Percentiles rank a stretch among this genome's conserved stretches.
phyloP scores from a whole-genome alignment of 2,329 filamentous ascomycete genomes.

The Mollisiaceae sp. region DNA sequence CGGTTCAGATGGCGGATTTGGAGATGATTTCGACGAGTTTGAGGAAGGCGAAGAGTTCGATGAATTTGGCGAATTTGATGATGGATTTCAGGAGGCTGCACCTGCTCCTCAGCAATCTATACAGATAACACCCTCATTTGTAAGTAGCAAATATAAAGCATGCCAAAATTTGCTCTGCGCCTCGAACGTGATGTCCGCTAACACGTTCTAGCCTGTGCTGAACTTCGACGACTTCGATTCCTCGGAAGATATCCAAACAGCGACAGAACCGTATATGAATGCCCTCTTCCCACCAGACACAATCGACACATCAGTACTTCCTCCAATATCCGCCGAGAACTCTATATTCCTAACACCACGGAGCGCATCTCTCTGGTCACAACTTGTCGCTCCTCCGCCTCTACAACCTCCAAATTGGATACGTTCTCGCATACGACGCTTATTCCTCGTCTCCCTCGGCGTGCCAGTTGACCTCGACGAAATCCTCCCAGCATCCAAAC shows the following conservation, averaged over 20 bases:
- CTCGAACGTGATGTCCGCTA: constrained; percentile 33
- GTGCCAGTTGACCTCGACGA: constrained; percentile 97
- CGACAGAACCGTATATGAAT: constrained; percentile 70
- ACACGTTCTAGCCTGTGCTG: constrained; percentile 62
- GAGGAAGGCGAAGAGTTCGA: constrained; percentile 59
- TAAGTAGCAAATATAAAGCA: constrained; percentile 47
- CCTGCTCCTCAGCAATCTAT: constrained; percentile 43
- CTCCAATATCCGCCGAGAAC: constrained; percentile 50
- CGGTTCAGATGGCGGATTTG: constrained; percentile 58
- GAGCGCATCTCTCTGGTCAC: constrained; percentile 91
- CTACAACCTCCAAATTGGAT: constrained; percentile 98
- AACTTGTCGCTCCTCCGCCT: constrained; percentile 91
- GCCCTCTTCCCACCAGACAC: constrained; percentile 66
- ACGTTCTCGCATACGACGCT: constrained; percentile 87
- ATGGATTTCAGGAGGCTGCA: constrained; percentile 65
- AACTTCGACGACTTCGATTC: constrained; percentile 67
- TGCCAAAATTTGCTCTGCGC: constrained; percentile 21
- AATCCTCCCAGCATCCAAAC: constrained; percentile 94
- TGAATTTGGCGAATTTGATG: constrained; percentile 61
- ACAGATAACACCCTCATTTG: constrained; percentile 47
- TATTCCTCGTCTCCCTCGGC: constrained; percentile 94
- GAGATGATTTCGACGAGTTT: constrained; percentile 73
- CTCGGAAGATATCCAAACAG: constrained; percentile 62
- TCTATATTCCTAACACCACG: constrained; percentile 83
- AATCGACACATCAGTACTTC: constrained; percentile 56